Base-by-base conservation (phyloP, 1,284 basidiomycete genomes). In the Cystobasidium sp. region DNA sequence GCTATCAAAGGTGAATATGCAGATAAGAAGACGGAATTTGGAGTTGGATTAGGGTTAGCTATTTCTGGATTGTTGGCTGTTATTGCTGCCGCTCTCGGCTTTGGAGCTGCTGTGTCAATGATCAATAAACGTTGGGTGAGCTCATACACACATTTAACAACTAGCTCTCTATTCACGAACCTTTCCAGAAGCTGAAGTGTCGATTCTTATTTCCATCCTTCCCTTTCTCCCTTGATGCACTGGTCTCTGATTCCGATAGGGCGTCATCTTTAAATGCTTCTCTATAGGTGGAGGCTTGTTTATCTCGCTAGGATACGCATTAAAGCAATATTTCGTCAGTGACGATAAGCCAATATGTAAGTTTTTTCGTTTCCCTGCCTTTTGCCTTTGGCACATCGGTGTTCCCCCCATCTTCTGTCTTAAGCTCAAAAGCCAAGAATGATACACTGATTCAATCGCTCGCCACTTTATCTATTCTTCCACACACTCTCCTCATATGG, bases 291-390 rank as follows among this genome's bases (percentile, higher is more conserved):
- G 66, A 24, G 66, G 22, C n/a, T 24, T 56, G 1, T 55, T 68
- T 7, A 68, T 68, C 12, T 56, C 66, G 41, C 56, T 68, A 41
- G 66, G 66, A 24, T 68, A 68, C 22, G 66, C 66, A 41, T 51
- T 68, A n/a, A 68, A 68, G 43, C 66, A 68, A 68, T 68, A 68
- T 44, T 68, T 68, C 18, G 66, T 68, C 41, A 68, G 66, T 24
- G 66, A 58, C 31, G 53, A 68, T 37, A 68, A 68, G 37, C 66
- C 66, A 31, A 46, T 68, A 10, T 68, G 66, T 68, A 41, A 56
- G 66, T 47, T n/a, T n/a, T n/a, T n/a, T n/a, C n/a, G 10, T 31
- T n/a, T 4, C 9, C 14, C 49, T n/a, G 6, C 20, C 22, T 41
- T 24, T 22, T 8, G 16, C 6, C 31, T 51, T 31, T 31, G 12